phyloP scores from a whole-genome alignment of 106 monocot genomes.

The Cymbidium sinense region DNA sequence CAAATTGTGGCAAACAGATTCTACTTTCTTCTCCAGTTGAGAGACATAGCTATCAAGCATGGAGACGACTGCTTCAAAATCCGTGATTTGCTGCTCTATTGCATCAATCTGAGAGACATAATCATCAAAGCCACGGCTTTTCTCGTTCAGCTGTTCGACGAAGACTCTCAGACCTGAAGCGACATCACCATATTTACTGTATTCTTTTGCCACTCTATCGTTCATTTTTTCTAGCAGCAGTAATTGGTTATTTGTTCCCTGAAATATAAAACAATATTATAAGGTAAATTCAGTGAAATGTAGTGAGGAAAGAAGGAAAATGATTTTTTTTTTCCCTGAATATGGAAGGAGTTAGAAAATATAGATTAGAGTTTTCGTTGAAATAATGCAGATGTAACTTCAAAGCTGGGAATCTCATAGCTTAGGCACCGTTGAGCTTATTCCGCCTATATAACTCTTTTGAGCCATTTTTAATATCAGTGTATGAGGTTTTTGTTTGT shows the following conservation, averaged over 20 bases:
- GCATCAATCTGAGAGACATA: slow-evolving; percentile 63
- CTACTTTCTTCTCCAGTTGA: slow-evolving; percentile 68
- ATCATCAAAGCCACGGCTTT: slow-evolving; percentile 62
- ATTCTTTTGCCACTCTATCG: slow-evolving; percentile 64
- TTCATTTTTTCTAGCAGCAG: slow-evolving; percentile 88
- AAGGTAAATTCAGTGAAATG: not conserved
- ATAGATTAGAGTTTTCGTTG: no score
- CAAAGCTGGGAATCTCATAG: no score
- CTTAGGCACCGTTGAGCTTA: no score
- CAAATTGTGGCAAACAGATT: slow-evolving; percentile 24
- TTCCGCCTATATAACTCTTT: no score
- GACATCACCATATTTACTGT: slow-evolving; percentile 57
- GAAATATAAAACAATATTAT: not conserved
- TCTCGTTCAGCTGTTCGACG: slow-evolving; percentile 74
- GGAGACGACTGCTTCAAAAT: slow-evolving; percentile 90
- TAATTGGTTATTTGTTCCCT: slow-evolving; percentile 71
- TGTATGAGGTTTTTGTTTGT: no score
- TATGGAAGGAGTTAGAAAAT: no score
- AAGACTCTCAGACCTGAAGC: slow-evolving; percentile 72
- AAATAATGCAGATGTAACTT: no score
- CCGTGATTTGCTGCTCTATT: slow-evolving; percentile 74
- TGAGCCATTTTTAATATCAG: no score
- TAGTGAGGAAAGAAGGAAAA: no score
- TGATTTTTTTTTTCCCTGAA: no score
- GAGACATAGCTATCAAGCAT: slow-evolving; percentile 84